Conservation (phyloP, 1,284 basidiomycete species). For the Trametes versicolor region DNA sequence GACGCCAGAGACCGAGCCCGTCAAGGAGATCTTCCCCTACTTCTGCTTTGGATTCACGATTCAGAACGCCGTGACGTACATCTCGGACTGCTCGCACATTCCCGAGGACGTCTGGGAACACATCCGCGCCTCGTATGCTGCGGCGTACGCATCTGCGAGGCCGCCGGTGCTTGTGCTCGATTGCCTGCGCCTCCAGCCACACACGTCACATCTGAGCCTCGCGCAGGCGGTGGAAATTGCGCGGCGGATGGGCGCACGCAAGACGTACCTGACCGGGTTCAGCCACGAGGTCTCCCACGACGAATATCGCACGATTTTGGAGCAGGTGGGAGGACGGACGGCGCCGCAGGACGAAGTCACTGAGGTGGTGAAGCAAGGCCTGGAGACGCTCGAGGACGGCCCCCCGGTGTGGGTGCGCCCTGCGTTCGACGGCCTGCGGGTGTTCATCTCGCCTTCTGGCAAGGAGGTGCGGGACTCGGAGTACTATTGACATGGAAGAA, state of each 20-base stretch:
- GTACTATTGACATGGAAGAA: slow-evolving; percentile 20
- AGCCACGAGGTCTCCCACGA: slow-evolving; percentile 75
- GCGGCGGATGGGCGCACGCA: slow-evolving; percentile 59
- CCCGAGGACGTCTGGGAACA: slow-evolving; percentile 71
- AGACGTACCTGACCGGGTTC: slow-evolving; percentile 80
- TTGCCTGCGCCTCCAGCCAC: slow-evolving; percentile 67
- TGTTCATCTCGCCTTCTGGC: slow-evolving; percentile 54
- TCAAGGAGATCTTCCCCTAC: slow-evolving; percentile 64
- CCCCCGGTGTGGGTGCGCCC: slow-evolving; percentile 69
- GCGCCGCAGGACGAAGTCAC: slow-evolving; percentile 46
- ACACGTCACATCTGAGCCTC: slow-evolving; percentile 80
- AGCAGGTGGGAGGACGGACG: slow-evolving; percentile 55
- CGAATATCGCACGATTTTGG: slow-evolving; percentile 68
- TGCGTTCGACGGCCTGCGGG: slow-evolving; percentile 73
- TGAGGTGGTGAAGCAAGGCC: slow-evolving; percentile 51
- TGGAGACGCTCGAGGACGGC: slow-evolving; percentile 57
- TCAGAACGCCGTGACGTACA: slow-evolving; percentile 68
- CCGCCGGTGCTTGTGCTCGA: slow-evolving; percentile 74
- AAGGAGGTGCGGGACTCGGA: slow-evolving; percentile 62
- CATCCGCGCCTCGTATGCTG: slow-evolving; percentile 50
- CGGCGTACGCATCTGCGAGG: slow-evolving; percentile 35
- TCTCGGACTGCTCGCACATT: slow-evolving; percentile 81
- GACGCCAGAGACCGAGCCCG: slow-evolving; percentile 20
- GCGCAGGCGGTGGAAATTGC: slow-evolving; percentile 64
- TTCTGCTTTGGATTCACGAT: slow-evolving; percentile 81